Conservation (phyloP, 768 basidiomycete genomes). For the Crepidotus variabilis region DNA sequence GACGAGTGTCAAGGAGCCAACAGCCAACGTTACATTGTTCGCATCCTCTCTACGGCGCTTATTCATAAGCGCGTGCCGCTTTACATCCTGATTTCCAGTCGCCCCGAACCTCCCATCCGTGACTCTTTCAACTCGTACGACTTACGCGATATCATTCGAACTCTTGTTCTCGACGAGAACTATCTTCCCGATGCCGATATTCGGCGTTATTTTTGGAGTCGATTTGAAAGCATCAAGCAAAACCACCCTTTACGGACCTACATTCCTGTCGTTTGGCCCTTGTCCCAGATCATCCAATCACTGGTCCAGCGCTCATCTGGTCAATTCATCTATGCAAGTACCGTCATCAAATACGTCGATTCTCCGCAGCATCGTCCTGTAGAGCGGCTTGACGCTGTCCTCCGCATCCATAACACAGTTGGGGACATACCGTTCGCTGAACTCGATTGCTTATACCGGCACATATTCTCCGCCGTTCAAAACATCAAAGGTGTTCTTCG, state of each 20-base stretch:
- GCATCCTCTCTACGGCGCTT: constrained; percentile 22
- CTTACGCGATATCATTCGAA: constrained; percentile 20
- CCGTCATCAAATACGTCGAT: constrained; percentile 24
- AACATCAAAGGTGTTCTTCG: constrained; percentile 21
- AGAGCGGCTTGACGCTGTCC: constrained; percentile 20
- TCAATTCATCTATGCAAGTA: constrained; percentile 25
- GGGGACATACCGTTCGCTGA: constrained; percentile 23
- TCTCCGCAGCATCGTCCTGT: constrained; percentile 21
- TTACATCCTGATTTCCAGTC: constrained; percentile 24
- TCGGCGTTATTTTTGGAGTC: constrained; percentile 18
- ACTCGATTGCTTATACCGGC: constrained; percentile 21
- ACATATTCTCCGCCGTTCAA: constrained; percentile 18
- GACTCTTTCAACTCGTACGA: constrained; percentile 26
- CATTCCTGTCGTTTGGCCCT: constrained; percentile 20
- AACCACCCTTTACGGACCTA: constrained; percentile 20
- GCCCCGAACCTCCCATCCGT: constrained; percentile 25
- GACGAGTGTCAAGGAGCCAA: constrained; percentile 24
- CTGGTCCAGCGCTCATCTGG: constrained; percentile 21
- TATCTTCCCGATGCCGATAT: constrained; percentile 22
- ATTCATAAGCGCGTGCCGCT: constrained; percentile 20
- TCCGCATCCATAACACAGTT: constrained; percentile 14
- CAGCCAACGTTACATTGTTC: constrained; percentile 24
- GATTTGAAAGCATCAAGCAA: constrained; percentile 21
- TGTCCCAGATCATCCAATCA: constrained; percentile 10
- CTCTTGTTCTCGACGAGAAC: constrained; percentile 20